Evolutionary conservation across 257 asterid genomes (phyloP), one percentile per base, ranked within the genome.

Genomic region (Solanum raphanifolium): DNA sequence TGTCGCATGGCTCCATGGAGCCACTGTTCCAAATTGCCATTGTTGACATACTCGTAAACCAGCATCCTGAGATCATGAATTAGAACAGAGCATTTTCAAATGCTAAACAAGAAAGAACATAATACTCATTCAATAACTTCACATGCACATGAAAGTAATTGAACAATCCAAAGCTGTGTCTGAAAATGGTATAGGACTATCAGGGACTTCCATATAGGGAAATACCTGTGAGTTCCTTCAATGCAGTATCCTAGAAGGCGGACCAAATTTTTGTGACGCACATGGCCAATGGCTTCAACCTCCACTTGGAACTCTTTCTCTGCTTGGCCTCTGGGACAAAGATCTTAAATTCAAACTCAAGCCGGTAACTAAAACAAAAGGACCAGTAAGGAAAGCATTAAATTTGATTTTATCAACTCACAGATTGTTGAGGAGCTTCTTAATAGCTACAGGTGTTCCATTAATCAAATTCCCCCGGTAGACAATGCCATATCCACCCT

Each of bases 401-500:
- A 41, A 88, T 39, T 68, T 73, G 32, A 31, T 69, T 11, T 35
- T 73, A 27, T 35, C 58, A 68, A 94, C 99, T 92, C 94, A 97
- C 99, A 95, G 90, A 87, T 97, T 97, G 92, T 97, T 97, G 81
- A 97, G 98, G 90, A 97, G 98, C 90, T 93, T 95, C 87, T 97
- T 97, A 78, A 97, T 97, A 31, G 98, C 99, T 82, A 97, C 99
- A 0, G 92, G 95, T 34, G 96, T 88, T 65, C 98, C 99, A 90
- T 97, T 95, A 82, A 95, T 90, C 73, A 97, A 92, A 86, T 91
- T 91, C 32, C 99, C 99, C 52, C 90, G 86, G 87, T 97, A 97
- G 89, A 97, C 99, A 86, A 97, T 93, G 83, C 98, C 99, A 90
- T 97, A 97, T 81, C 99, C 99, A 83, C 99, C 99, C 91, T 97